Conservation (phyloP, 306 rosid genomes). For the Trifolium subterraneum region DNA sequence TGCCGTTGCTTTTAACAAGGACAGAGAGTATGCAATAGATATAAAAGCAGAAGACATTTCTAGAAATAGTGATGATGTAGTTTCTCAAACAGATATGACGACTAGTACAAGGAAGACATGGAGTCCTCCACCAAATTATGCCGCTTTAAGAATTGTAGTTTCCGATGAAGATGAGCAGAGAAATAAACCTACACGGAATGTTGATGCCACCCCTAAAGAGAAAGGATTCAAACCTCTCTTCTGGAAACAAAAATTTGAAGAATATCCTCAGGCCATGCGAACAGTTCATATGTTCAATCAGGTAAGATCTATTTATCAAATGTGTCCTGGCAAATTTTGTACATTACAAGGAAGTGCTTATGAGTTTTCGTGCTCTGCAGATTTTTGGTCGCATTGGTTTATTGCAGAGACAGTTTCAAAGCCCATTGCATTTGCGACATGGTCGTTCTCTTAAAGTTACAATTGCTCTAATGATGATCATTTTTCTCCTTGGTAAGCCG, state of each 20-base stretch:
- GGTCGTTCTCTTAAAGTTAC: constrained; percentile 74
- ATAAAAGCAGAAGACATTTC: constrained; percentile 54
- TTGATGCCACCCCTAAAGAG: constrained; percentile 81
- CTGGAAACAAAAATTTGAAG: constrained; percentile 72
- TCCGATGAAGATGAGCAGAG: constrained; percentile 66
- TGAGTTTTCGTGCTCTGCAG: constrained; percentile 49
- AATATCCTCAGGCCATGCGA: constrained; percentile 61
- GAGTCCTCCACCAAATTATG: constrained; percentile 63
- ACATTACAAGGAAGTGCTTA: constrained; percentile 29
- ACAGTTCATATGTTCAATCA: constrained; percentile 63
- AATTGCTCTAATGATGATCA: constrained; percentile 76
- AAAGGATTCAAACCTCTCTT: constrained; percentile 68
- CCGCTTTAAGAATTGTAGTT: constrained; percentile 67
- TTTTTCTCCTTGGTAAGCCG: constrained; percentile 80
- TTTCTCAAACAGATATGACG: constrained; percentile 72
- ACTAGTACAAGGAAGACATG: constrained; percentile 72
- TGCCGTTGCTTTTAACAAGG: constrained; percentile 46
- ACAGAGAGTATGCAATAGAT: constrained; percentile 50
- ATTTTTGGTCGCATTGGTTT: constrained; percentile 53
- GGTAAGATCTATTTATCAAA: constrained; percentile 53
- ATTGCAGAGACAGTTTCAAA: constrained; percentile 60
- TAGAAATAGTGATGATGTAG: constrained; percentile 58
- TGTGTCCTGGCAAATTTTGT: constrained; percentile 8
- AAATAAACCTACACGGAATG: constrained; percentile 37
- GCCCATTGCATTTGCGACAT: constrained; percentile 55